Conservation (phyloP, 2,329 filamentous ascomycete species). For the Alternaria hordeiaustralica region DNA sequence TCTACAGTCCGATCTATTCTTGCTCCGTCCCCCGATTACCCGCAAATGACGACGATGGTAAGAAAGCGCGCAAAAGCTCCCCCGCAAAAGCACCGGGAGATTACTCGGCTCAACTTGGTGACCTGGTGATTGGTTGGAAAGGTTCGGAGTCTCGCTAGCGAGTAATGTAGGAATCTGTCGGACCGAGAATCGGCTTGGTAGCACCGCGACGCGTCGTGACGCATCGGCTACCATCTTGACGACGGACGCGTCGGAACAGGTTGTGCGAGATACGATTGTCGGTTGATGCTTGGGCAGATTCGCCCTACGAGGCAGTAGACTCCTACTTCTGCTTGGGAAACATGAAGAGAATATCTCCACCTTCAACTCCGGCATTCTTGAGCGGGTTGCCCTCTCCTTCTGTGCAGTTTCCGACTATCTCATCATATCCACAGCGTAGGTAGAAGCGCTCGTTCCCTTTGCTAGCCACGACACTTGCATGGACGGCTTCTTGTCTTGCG, state of each 20-base stretch:
- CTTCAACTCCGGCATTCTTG: conserved; percentile 24
- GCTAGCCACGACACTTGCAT: conserved; percentile 50
- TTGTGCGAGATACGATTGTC: background rate
- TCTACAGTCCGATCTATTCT: background rate
- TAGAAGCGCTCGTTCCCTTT: conserved; percentile 53
- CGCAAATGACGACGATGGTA: conserved; percentile 7
- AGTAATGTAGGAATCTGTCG: conserved; percentile 1
- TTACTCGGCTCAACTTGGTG: background rate
- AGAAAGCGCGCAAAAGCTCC: conserved; percentile 1
- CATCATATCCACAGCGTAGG: conserved; percentile 44
- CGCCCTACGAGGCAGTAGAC: background rate
- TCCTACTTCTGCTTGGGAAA: conserved; percentile 14
- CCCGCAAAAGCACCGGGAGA: conserved; percentile 5
- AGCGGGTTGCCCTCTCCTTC: conserved; percentile 44
- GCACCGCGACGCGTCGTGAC: background rate
- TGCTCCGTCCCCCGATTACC: background rate
- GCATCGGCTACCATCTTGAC: background rate
- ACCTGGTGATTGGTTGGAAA: background rate
- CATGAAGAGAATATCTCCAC: conserved; percentile 46
- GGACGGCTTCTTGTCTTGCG: conserved; percentile 47
- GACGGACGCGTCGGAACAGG: background rate
- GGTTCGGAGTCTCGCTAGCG: background rate
- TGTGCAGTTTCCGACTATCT: conserved; percentile 39
- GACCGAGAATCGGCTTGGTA: background rate
- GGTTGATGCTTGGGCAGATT: background rate